Conservation (phyloP, 169 alveolate species). For the Cryptosporidium xiaoi region DNA sequence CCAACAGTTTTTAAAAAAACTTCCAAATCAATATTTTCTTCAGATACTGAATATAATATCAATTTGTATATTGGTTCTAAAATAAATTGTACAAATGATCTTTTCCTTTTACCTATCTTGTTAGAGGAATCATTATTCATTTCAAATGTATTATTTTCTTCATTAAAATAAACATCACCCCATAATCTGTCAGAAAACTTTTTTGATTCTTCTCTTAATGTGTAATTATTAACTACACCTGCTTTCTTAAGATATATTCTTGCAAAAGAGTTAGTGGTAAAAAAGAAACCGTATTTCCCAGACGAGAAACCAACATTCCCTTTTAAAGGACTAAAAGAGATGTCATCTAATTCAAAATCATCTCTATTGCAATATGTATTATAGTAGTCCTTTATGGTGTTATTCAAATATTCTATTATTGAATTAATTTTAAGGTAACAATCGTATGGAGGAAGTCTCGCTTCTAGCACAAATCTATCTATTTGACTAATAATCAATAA, state of each 20-base stretch:
- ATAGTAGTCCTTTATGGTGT: conserved; percentile 5
- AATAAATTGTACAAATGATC: conserved; percentile 97
- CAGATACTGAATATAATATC: conserved; percentile 93
- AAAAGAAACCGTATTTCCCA: conserved; percentile 91
- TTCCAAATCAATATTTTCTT: conserved; percentile 93
- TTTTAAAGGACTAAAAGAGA: conserved; percentile 83
- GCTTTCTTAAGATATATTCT: conserved; percentile 79
- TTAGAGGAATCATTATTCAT: conserved; percentile 76
- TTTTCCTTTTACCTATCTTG: conserved; percentile 79
- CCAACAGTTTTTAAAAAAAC: conserved; percentile 86
- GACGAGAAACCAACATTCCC: conserved; percentile 97
- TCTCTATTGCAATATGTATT: background rate
- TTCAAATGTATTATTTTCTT: conserved; percentile 82
- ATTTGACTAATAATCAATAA: conserved; percentile 92
- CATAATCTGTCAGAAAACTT: conserved; percentile 86
- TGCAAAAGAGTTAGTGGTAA: conserved; percentile 94
- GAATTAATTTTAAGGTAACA: conserved; percentile 95
- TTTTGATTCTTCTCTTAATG: conserved; percentile 52
- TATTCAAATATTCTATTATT: conserved; percentile 28
- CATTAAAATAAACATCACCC: conserved; percentile 91
- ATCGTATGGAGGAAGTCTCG: conserved; percentile 98
- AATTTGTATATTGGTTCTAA: conserved; percentile 98
- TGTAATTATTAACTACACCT: conserved; percentile 11
- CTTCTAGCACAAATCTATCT: conserved; percentile 96
- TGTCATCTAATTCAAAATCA: background rate